A percentile compares a stretch with the other conserved stretches of the same genome.
These are phyloP conservation scores for Xylaria intraflava DNA, from an alignment of 495 filamentous ascomycete species.

Conservation along the genomic window DNA sequence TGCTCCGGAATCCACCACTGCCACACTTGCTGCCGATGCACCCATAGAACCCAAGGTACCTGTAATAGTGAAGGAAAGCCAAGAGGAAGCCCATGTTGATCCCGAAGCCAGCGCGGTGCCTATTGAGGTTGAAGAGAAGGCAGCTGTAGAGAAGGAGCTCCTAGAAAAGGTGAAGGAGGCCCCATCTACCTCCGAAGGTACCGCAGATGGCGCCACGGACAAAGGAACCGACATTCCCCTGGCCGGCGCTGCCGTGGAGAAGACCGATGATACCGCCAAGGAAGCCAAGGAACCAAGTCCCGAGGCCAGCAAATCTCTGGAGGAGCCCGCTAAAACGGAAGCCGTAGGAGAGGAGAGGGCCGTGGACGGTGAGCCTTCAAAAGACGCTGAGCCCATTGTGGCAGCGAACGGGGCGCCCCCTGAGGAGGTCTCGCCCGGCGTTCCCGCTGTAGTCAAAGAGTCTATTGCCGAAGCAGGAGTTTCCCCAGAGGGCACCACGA, in stretches of 20 bases:
- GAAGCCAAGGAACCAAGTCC: slow-evolving; percentile 67
- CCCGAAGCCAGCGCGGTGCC: slow-evolving; percentile 55
- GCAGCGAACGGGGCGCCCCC: slow-evolving; percentile 22
- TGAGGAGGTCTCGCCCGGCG: slow-evolving; percentile 43
- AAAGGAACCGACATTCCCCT: no score
- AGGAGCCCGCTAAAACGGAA: slow-evolving; percentile 61
- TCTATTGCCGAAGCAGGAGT: slow-evolving; percentile 58
- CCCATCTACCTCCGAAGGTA: slow-evolving; percentile 51
- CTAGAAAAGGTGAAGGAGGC: slow-evolving; percentile 50
- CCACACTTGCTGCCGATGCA: slow-evolving; percentile 60
- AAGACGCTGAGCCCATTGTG: slow-evolving; percentile 34
- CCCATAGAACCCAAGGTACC: slow-evolving; percentile 63
- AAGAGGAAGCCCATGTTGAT: slow-evolving; percentile 49
- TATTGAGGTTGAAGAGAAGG: slow-evolving; percentile 55
- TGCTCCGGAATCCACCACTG: slow-evolving; percentile 64
- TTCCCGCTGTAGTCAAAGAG: slow-evolving; percentile 67
- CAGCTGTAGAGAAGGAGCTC: slow-evolving; percentile 55
- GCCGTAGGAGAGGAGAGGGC: slow-evolving; percentile 73
- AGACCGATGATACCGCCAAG: slow-evolving; percentile 45
- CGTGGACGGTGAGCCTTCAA: slow-evolving; percentile 61
- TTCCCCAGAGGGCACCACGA: slow-evolving; percentile 64
- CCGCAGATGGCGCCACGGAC: slow-evolving; percentile 33
- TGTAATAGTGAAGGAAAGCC: slow-evolving; percentile 60
- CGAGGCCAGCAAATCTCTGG: slow-evolving; percentile 56
- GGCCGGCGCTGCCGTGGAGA: slow-evolving; percentile 26